Evolutionary conservation across 805 yeast species (phyloP).

Genomic region (Starmerella stigmatis): DNA sequence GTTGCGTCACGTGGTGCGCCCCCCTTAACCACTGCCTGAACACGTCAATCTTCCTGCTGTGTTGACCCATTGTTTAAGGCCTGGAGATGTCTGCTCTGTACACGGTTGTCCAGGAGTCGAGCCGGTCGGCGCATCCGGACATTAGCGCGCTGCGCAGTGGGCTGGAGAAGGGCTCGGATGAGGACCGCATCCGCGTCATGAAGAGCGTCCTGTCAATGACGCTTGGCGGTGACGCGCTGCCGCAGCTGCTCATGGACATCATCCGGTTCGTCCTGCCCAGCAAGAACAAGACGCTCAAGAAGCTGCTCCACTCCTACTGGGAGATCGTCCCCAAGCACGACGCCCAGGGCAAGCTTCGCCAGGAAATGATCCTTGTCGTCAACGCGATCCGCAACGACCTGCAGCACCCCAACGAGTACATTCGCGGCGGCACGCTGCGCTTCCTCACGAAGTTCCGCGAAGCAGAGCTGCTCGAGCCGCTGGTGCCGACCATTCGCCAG

Average conservation of each 20-base stretch:
- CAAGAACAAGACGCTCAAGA: constrained; percentile 78
- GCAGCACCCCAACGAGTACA: constrained; percentile 95
- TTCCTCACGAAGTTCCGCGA: constrained; percentile 84
- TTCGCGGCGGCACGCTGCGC: constrained; percentile 89
- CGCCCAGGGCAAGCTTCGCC: constrained; percentile 80
- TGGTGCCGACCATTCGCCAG: constrained; percentile 82
- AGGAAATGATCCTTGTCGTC: constrained; percentile 97
- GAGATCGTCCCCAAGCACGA: constrained; percentile 92
- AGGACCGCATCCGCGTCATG: constrained; percentile 81
- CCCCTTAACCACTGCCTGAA: constrained; percentile 4
- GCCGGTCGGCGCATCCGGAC: constrained; percentile 26
- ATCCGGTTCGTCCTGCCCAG: constrained; percentile 97
- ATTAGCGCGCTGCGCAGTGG: constrained; percentile 60
- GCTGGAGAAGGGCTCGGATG: constrained; percentile 84
- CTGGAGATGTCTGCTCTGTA: constrained; percentile 20
- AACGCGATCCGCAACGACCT: constrained; percentile 95
- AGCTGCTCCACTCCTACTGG: constrained; percentile 90
- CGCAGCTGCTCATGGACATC: constrained; percentile 89
- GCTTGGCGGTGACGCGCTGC: constrained; percentile 87
- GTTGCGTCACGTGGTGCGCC: not conserved
- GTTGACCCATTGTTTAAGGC: not conserved
- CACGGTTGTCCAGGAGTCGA: constrained; percentile 18
- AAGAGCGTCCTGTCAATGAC: constrained; percentile 72
- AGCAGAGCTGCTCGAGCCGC: constrained; percentile 86
- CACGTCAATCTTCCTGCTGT: constrained; percentile 5